A percentile compares a stretch with the other conserved stretches of the same genome.
These are phyloP conservation scores for Sarcomyxa edulis DNA, from an alignment of 768 basidiomycete genomes.

Conservation along the genomic window DNA sequence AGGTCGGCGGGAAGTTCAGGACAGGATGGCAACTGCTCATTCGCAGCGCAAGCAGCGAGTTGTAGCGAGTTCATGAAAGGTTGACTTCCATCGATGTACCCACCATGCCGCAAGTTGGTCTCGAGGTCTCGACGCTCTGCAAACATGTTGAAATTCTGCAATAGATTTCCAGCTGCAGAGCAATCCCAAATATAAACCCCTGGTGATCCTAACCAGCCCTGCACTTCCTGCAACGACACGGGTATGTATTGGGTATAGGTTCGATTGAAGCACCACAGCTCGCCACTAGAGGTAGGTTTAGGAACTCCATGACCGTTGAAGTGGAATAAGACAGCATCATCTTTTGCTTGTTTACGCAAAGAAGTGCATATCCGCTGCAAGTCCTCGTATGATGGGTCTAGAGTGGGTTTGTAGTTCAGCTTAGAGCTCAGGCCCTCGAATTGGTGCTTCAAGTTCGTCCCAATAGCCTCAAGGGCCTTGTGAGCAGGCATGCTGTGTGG, in stretches of 20 bases:
- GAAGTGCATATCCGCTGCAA: slow-evolving; percentile 81
- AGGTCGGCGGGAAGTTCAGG: slow-evolving; percentile 97
- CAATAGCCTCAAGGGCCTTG: slow-evolving; percentile 92
- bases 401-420: slow-evolving; percentile 89
- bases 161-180: slow-evolving; percentile 91
- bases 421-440: slow-evolving; percentile 95
- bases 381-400: slow-evolving; percentile 95
- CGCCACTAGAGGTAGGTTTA: slow-evolving; percentile 90
- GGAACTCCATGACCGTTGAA: slow-evolving; percentile 99
- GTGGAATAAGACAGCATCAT: slow-evolving; percentile 92
- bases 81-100: slow-evolving; percentile 54
- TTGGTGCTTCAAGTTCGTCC: slow-evolving; percentile 88
- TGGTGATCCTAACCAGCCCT: slow-evolving; percentile 90
- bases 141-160: slow-evolving; percentile 82
- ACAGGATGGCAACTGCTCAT: slow-evolving; percentile 89
- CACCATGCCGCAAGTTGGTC: slow-evolving; percentile 48
- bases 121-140: slow-evolving; percentile 75
- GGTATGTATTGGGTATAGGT: slow-evolving; percentile 99
- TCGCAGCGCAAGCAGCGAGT: slow-evolving; percentile 88
- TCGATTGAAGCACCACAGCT: slow-evolving; percentile 98
- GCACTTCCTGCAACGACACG: slow-evolving; percentile 89
- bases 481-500: slow-evolving; percentile 87
- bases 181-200: slow-evolving; percentile 99
- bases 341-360: slow-evolving; percentile 83
- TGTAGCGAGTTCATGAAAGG: slow-evolving; percentile 88